Conservation (phyloP, 805 yeast genomes). For the Ogataea polymorpha region DNA sequence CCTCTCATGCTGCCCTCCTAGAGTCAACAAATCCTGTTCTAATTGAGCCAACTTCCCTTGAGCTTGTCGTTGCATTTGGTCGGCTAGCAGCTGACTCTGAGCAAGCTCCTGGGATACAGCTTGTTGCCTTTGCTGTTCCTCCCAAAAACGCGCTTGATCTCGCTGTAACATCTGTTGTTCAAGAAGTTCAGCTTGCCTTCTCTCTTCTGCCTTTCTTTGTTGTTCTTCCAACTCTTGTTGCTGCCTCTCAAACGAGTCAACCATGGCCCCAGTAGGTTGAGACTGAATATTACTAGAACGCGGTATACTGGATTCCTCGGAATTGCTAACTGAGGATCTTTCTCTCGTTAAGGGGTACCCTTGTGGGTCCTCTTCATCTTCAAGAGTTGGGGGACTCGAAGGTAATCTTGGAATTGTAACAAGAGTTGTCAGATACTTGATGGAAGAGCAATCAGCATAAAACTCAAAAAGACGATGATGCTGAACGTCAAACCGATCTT, state of each 20-base stretch:
- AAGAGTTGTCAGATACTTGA: constrained; percentile 75
- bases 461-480: constrained; percentile 71
- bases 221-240: constrained; percentile 29
- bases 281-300: constrained; percentile 26
- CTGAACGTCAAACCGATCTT: constrained; percentile 68
- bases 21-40: constrained; percentile 73
- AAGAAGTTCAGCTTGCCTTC: constrained; percentile 60
- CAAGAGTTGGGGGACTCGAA: constrained; percentile 56
- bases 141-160: constrained; percentile 71
- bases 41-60: constrained; percentile 77
- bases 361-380: constrained; percentile 24
- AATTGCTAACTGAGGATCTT: too few species aligned
- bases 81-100: constrained; percentile 64
- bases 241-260: constrained; percentile 31
- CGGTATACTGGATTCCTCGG: too few species aligned
- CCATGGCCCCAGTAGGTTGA: constrained; percentile 54
- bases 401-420: constrained; percentile 74
- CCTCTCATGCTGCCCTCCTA: constrained; percentile 72
- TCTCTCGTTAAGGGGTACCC: too few species aligned
- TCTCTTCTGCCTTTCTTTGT: constrained; percentile 56
- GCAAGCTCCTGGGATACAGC: constrained; percentile 65
- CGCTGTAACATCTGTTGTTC: constrained; percentile 65
- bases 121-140: constrained; percentile 70
- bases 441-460: constrained; percentile 84
- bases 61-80: constrained; percentile 68